Base-by-base conservation (phyloP, 2,329 filamentous ascomycete species). In the Trematosphaeria pertusa region DNA sequence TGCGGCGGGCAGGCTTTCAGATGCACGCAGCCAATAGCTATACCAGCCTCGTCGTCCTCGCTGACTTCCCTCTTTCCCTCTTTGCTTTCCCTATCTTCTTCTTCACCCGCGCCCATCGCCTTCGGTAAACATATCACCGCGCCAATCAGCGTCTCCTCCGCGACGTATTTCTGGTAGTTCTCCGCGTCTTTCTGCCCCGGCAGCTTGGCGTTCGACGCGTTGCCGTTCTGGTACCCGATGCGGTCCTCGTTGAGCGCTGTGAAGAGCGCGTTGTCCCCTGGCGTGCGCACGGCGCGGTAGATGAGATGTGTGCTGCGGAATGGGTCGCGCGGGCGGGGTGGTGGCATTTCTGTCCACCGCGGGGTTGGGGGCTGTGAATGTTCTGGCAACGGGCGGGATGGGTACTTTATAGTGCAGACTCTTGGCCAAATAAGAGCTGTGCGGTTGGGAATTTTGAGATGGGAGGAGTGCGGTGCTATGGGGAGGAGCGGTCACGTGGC, bases 221-320 rank as follows among this genome's bases (percentile, higher is more conserved):
- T 67, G 54, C 60, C 44, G 52, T 66, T 65, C 30, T 49, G 43
- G 52, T 50, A 66, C 11, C 64, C 63, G 21, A 38, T 20, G 8
- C 44, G 39, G 49, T 69, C 65, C 39, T 52, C 47, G 36, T 58
- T 58, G 8, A 69, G 54, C 30, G 57, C 54, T 4, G 37, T 20
- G 56, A 65, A 69, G 38, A 65, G 43, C 3, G 52, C 17, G n/a
- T 55, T 46, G 46, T 69, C 64, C 15, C 49, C 36, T 7, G 52
- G 45, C 15, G 33, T 37, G 14, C 53, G 56, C n/a, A 67, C 46
- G 11, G 61, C 60, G 43, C 62, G 65, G 40, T 59, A 62, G 40
- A 52, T 38, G 5, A 68, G 62, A 24, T 60, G 59, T 1, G 50
- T 30, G 46, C 55, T 59, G 19, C 57, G 48, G 50, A 62, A 65